phyloP scores from a whole-genome alignment of 345 rosid genomes.

The Eucalyptus curtisii region DNA sequence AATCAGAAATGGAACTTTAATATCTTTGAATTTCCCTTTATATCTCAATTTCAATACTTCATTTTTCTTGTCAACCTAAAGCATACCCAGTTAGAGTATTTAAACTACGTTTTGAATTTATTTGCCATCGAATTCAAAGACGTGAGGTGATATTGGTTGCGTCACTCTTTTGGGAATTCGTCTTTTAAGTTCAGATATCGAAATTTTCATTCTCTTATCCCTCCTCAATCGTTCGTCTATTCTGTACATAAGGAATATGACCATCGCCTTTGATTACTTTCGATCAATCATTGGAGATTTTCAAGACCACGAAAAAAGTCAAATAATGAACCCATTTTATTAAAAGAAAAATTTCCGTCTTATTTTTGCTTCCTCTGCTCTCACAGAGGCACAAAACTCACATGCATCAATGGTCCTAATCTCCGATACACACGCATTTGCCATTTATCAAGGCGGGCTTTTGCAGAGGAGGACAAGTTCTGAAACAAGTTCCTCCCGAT shows the following conservation, averaged over 20 bases:
- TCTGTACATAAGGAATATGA: background rate
- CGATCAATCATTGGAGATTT: background rate
- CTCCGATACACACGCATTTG: background rate
- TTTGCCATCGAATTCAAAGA: background rate
- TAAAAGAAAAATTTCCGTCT: background rate
- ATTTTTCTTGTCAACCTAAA: background rate
- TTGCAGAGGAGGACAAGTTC: background rate
- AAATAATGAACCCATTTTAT: background rate
- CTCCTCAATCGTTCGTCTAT: background rate
- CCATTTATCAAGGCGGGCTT: background rate
- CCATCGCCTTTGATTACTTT: background rate
- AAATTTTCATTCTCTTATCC: background rate
- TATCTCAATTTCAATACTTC: background rate
- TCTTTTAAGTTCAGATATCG: background rate
- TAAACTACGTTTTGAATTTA: background rate
- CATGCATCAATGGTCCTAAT: background rate
- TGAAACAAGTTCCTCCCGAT: background rate
- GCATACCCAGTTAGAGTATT: background rate
- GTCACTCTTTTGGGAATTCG: background rate
- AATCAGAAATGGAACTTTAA: background rate
- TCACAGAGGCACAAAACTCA: background rate
- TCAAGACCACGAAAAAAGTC: background rate
- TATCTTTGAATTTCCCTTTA: background rate
- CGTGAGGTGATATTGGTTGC: background rate
- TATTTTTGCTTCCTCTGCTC: background rate